phyloP scores from a whole-genome alignment of 2,329 filamentous ascomycete genomes.

The Herpotrichia juniperi region DNA sequence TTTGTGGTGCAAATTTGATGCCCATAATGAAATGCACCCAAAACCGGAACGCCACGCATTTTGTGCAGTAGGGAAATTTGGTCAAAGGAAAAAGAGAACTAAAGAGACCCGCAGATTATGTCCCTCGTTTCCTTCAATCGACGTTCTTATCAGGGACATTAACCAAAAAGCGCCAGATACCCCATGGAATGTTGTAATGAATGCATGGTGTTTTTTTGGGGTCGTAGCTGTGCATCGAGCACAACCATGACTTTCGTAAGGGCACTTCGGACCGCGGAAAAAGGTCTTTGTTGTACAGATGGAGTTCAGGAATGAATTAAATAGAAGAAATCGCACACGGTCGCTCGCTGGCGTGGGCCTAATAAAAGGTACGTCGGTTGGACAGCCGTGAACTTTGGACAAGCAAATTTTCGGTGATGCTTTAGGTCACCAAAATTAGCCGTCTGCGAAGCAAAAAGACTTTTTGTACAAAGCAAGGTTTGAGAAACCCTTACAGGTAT shows the following conservation, averaged over 20 bases:
- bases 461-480: slow-evolving; percentile 42
- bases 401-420: slow-evolving; percentile 24
- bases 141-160: not conserved
- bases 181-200: not conserved
- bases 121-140: not conserved
- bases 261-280: not conserved
- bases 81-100: not conserved
- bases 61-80: not conserved
- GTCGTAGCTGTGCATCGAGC: not conserved
- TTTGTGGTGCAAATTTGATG: not conserved
- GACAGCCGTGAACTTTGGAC: slow-evolving; percentile 4
- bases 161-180: not conserved
- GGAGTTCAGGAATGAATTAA: not conserved
- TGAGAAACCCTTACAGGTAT: slow-evolving; percentile 38
- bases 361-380: slow-evolving; percentile 42
- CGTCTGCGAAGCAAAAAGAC: slow-evolving; percentile 31
- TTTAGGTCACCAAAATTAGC: slow-evolving; percentile 37
- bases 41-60: slow-evolving; percentile 1
- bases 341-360: slow-evolving; percentile 38
- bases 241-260: not conserved
- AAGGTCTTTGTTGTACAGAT: slow-evolving; percentile 1
- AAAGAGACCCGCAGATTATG: not conserved
- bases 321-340: not conserved
- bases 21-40: slow-evolving; percentile 1
- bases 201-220: slow-evolving; percentile 1